These are phyloP conservation scores for Cyberlindnera japonica DNA, from an alignment of 805 yeast genomes.

Conservation along the genomic window DNA sequence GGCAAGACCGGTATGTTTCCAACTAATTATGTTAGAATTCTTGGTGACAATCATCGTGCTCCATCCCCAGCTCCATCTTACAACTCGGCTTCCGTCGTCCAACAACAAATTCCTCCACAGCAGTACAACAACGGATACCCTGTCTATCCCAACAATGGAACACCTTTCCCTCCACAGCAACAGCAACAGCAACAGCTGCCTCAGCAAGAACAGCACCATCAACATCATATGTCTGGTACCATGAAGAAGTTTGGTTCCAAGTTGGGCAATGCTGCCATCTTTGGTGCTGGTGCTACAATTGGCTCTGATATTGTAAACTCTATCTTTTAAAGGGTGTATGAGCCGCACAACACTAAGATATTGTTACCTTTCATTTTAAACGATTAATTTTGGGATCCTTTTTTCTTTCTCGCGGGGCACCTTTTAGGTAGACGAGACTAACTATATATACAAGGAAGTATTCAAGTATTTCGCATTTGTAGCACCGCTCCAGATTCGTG, in stretches of 20 bases:
- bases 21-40: slow-evolving; percentile 65
- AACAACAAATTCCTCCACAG: slow-evolving; percentile 20
- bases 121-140: slow-evolving; percentile 41
- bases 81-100: slow-evolving; percentile 18
- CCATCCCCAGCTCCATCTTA: slow-evolving; percentile 15
- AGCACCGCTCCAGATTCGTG: too few relatives aligned
- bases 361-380: too few relatives aligned
- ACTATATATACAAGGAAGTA: too few relatives aligned
- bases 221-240: slow-evolving; percentile 31
- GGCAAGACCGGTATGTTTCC: slow-evolving; percentile 82
- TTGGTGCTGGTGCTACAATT: slow-evolving; percentile 94
- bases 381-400: too few relatives aligned
- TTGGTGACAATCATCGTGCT: slow-evolving; percentile 9
- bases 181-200: slow-evolving; percentile 22
- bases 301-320: slow-evolving; percentile 80
- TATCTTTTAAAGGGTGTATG: slow-evolving; percentile 50
- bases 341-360: too few relatives aligned
- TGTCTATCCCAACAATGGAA: slow-evolving; percentile 23
- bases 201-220: slow-evolving; percentile 31
- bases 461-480: too few relatives aligned
- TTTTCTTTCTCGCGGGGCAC: too few relatives aligned
- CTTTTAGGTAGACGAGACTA: too few relatives aligned
- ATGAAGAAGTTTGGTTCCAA: slow-evolving; percentile 70
- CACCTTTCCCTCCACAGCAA: slow-evolving; percentile 28
- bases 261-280: slow-evolving; percentile 88